A percentile compares a stretch with the other conserved stretches of the same genome.
Evolutionary conservation across 768 basidiomycete species (phyloP).

Genomic region (Tubosaeta sp.): DNA sequence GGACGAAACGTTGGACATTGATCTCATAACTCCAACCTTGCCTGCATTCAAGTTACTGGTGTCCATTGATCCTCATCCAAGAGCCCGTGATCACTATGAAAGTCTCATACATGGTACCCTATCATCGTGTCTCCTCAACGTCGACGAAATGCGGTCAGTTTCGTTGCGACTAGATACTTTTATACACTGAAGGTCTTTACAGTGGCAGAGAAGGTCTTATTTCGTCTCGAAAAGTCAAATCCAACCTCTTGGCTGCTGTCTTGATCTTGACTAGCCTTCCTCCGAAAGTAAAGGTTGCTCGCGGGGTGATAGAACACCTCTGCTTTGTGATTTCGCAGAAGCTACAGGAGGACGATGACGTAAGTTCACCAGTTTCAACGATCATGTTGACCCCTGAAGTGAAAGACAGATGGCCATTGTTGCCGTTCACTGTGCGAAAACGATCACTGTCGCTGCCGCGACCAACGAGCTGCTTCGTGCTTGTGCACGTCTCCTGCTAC

Average conservation of each 20-base stretch:
- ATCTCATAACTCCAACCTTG: conserved; percentile 76
- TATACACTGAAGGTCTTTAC: conserved; percentile 6
- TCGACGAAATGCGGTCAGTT: conserved; percentile 88
- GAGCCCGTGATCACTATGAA: conserved; percentile 50
- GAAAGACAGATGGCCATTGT: conserved; percentile 64
- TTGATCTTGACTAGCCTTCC: conserved; percentile 82
- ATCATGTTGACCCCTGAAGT: conserved; percentile 4
- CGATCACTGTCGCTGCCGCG: conserved; percentile 69
- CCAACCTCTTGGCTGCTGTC: conserved; percentile 82
- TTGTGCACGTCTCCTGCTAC: conserved; percentile 68
- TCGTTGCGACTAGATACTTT: background rate
- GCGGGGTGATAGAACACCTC: conserved; percentile 74
- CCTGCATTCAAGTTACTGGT: conserved; percentile 75
- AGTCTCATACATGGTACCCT: conserved; percentile 72
- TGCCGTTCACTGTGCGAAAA: conserved; percentile 87
- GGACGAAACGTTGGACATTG: conserved; percentile 77
- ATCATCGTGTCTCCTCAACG: conserved; percentile 79
- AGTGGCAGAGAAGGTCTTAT: conserved; percentile 80
- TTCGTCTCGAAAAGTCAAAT: conserved; percentile 81
- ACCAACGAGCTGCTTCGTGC: conserved; percentile 66
- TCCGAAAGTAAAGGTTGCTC: conserved; percentile 59
- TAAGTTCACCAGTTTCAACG: conserved; percentile 30
- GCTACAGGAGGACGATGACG: conserved; percentile 65
- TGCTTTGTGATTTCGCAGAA: conserved; percentile 84
- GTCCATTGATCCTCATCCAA: conserved; percentile 41